phyloP scores from a whole-genome alignment of 139 green algal genomes.

The Limnomonas spitsbergensis region DNA sequence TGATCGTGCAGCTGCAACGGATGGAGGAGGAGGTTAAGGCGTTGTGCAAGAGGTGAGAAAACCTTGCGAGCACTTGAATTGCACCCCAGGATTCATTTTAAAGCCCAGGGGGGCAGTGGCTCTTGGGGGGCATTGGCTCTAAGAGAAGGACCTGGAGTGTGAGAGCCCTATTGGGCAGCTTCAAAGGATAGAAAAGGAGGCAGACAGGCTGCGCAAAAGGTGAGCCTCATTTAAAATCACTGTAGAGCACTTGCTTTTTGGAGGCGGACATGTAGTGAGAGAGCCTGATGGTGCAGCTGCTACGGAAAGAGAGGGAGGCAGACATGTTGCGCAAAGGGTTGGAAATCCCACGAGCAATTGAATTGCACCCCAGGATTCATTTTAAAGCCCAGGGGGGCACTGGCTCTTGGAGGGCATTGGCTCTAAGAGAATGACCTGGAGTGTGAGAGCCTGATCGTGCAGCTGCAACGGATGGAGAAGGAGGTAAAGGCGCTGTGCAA shows the following conservation, averaged over 20 bases:
- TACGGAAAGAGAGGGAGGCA: too few species aligned
- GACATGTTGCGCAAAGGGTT: too few species aligned
- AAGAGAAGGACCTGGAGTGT: conserved; percentile 35
- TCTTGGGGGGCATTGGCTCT: conserved; percentile 14
- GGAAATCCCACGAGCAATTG: too few species aligned
- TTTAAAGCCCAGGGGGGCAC: too few species aligned
- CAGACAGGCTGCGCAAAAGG: conserved; percentile 10
- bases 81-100: neutral
- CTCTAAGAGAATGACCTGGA: conserved; percentile 36
- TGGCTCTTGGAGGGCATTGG: conserved; percentile 14
- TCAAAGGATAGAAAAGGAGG: conserved; percentile 30
- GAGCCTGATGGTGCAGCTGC: too few species aligned
- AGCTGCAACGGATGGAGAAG: conserved; percentile 27
- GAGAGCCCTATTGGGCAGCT: conserved; percentile 17
- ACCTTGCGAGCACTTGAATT: too few species aligned
- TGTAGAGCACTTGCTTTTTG: neutral
- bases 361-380: too few species aligned
- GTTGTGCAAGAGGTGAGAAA: conserved; percentile 25
- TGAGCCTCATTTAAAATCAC: neutral
- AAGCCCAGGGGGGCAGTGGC: conserved; percentile 15
- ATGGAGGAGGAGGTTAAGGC: conserved; percentile 28
- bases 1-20: conserved; percentile 20
- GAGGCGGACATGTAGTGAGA: too few species aligned
- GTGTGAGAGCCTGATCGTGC: conserved; percentile 17
- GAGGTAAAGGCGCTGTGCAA: conserved; percentile 26